phyloP scores from a whole-genome alignment of 306 rosid species.

The Pterocarpus santalinus region DNA sequence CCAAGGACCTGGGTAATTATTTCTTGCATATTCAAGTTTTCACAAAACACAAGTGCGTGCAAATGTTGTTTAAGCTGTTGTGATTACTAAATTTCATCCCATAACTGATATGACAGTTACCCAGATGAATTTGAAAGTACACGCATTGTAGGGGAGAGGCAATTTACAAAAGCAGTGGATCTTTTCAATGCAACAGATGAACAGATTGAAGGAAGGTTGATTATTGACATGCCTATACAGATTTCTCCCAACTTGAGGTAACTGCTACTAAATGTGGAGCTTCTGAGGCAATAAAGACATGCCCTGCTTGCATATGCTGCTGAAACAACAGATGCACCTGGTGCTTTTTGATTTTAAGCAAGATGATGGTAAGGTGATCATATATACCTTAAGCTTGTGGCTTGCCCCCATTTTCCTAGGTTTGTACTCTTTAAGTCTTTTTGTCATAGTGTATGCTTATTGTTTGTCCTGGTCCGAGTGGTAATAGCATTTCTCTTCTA shows the following conservation, averaged over 20 bases:
- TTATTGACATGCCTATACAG: slow-evolving; percentile 78
- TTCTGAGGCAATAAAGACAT: slow-evolving; percentile 57
- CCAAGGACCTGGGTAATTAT: slow-evolving; percentile 88
- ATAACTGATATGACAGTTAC: slow-evolving; percentile 62
- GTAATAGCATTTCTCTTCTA: too few relatives aligned
- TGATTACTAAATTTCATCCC: slow-evolving; percentile 42
- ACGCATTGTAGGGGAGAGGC: slow-evolving; percentile 86
- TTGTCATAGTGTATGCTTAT: slow-evolving; percentile 31
- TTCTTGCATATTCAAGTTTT: slow-evolving; percentile 36
- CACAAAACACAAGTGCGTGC: slow-evolving; percentile 19
- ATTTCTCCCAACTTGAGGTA: slow-evolving; percentile 81
- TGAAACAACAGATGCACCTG: slow-evolving; percentile 98
- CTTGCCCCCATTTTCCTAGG: neutral
- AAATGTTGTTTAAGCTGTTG: slow-evolving; percentile 27
- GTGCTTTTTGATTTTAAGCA: slow-evolving; percentile 90
- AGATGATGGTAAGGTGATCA: slow-evolving; percentile 83
- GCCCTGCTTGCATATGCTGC: slow-evolving; percentile 76
- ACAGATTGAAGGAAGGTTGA: slow-evolving; percentile 75
- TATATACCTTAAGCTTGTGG: slow-evolving; percentile 19
- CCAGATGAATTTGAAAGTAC: slow-evolving; percentile 50
- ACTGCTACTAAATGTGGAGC: slow-evolving; percentile 63
- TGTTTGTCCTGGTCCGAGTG: slow-evolving; percentile 28
- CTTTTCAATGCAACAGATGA: slow-evolving; percentile 75
- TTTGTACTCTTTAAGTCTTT: slow-evolving; percentile 4
- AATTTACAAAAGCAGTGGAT: slow-evolving; percentile 78